Base-by-base conservation (phyloP, 2,329 filamentous ascomycete species). In the Colletotrichum caudatum region DNA sequence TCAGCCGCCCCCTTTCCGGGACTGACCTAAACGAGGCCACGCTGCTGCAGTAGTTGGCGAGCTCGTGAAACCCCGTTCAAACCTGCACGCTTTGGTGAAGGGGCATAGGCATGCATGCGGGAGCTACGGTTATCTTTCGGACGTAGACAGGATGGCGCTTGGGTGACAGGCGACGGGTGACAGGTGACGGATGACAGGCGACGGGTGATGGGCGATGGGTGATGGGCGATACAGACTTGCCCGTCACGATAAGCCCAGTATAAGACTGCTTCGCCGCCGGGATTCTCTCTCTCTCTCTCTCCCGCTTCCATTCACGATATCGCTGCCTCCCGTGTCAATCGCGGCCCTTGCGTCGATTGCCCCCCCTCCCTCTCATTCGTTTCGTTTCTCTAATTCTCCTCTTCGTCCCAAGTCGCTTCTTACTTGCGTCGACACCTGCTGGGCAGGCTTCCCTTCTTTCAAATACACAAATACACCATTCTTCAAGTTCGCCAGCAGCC, bases 371-470 rank as follows among this genome's bases (percentile, higher is more conserved):
- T 73, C 72, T 77, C 75, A 33, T 74, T 74, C 73, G 61, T 61
- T 65, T 70, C 71, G 67, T 39, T 26, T 11, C 37, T 48, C 46
- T 48, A 8, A 2, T 26, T 41, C 67, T 54, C 64, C 58, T 60
- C 72, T 41, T 37, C 48, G 50, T 70, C 48, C 14, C 46, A n/a
- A 57, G 64, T 72, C 66, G 73, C 67, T 74, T 66, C 68, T 48
- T 69, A 73, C 16, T 2, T 33, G 9, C n/a, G 18, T 44, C 41
- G 41, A 61, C 58, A 60, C 61, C 78, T 81, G 80, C 76, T 78
- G 78, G 72, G 79, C 80, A 76, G 79, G 76, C 64, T 50, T 60
- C 56, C 60, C 14, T 65, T 57, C 56, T 70, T 77, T 68, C 51
- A 14, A 12, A 37, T 14, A 60, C 65, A 46, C 41, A 61, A 6